Percentiles rank a stretch among this genome's conserved stretches.
Conservation (phyloP, 2,329 filamentous ascomycete species). For the Monosporascus cannonballus region DNA sequence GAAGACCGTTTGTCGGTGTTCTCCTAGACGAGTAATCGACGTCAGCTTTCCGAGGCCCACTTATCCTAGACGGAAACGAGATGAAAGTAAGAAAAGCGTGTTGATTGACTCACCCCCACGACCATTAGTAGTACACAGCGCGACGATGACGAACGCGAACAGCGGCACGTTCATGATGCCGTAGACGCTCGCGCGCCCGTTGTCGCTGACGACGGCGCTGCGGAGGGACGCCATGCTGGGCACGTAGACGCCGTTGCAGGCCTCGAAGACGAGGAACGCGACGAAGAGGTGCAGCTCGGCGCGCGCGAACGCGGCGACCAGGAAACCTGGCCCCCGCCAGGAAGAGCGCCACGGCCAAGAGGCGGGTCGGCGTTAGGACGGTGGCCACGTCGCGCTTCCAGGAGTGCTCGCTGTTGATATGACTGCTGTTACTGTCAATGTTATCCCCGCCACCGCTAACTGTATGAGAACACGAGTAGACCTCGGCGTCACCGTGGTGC, state of each 20-base stretch:
- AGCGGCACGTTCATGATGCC: slow-evolving; percentile 41
- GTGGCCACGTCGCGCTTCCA: not conserved
- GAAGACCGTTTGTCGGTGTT: slow-evolving; percentile 15
- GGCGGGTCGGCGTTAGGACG: slow-evolving; percentile 8
- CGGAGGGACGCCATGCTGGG: slow-evolving; percentile 27
- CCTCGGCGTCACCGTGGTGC: slow-evolving; percentile 10
- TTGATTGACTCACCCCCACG: slow-evolving; percentile 8
- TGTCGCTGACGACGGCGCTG: slow-evolving; percentile 22
- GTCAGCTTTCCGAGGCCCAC: too few species aligned
- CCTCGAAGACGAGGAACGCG: slow-evolving; percentile 25
- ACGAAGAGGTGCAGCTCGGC: slow-evolving; percentile 18
- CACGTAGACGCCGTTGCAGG: slow-evolving; percentile 28
- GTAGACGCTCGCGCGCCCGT: slow-evolving; percentile 22
- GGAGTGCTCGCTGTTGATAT: not conserved
- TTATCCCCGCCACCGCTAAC: not conserved
- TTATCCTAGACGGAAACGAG: not conserved
- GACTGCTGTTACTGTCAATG: not conserved
- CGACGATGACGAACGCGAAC: slow-evolving; percentile 49
- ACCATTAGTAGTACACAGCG: slow-evolving; percentile 33
- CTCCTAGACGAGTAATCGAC: slow-evolving; percentile 1
- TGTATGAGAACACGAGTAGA: not conserved
- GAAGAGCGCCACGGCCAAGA: slow-evolving; percentile 17
- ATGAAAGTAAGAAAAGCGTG: not conserved
- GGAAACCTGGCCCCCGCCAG: slow-evolving; percentile 18
- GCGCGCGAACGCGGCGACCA: slow-evolving; percentile 12